phyloP scores from a whole-genome alignment of 1,284 basidiomycete genomes.

The Irpex sp. region DNA sequence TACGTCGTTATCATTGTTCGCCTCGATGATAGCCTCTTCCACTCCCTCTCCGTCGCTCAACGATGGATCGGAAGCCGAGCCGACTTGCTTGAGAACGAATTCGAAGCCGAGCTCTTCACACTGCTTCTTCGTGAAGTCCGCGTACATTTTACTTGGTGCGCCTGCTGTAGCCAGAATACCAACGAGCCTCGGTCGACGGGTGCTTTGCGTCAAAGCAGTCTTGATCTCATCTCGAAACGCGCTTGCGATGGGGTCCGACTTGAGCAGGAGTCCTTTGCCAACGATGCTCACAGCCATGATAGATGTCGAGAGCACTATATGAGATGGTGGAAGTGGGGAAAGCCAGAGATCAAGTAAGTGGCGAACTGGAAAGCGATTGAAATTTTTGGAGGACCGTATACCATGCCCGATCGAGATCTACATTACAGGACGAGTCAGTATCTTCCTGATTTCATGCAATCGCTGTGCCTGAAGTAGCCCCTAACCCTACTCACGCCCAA shows the following conservation, averaged over 20 bases:
- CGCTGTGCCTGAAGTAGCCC: neutral
- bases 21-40: conserved; percentile 92
- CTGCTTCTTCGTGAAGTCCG: conserved; percentile 90
- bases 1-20: conserved; percentile 81
- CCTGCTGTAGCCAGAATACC: conserved; percentile 89
- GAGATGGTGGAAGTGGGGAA: neutral
- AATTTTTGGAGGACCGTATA: neutral
- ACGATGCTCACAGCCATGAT: conserved; percentile 10
- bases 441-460: too few relatives aligned
- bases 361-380: neutral
- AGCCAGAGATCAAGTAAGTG: neutral
- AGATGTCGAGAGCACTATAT: neutral
- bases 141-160: conserved; percentile 85
- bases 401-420: neutral
- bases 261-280: conserved; percentile 70
- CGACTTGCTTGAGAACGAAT: conserved; percentile 75
- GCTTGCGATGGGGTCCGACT: conserved; percentile 66
- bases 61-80: conserved; percentile 50
- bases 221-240: conserved; percentile 67
- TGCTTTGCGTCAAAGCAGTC: conserved; percentile 33
- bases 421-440: neutral
- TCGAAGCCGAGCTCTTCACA: conserved; percentile 87
- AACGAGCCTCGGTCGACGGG: conserved; percentile 70
- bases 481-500: neutral
- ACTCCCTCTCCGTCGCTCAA: conserved; percentile 65